Percentiles rank a stretch among this genome's conserved stretches.
These are phyloP conservation scores for Leucocoprinus sp. DNA, from an alignment of 768 basidiomycete species.

Conservation along the genomic window DNA sequence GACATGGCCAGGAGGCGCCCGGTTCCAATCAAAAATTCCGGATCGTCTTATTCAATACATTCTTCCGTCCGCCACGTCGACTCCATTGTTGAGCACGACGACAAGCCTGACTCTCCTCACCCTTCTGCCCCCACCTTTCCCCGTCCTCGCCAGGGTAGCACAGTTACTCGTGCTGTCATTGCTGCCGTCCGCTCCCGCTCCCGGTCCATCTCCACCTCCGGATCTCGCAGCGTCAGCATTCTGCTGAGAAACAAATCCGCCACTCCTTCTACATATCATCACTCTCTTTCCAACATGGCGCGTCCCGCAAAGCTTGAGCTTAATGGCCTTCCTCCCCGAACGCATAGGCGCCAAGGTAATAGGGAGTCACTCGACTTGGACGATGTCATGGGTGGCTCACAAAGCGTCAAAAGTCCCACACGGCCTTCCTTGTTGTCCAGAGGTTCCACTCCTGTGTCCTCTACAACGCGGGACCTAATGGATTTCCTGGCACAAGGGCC, in stretches of 20 bases:
- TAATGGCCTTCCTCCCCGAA: conserved; percentile 37
- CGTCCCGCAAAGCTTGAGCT: conserved; percentile 16
- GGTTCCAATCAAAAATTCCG: conserved; percentile 28
- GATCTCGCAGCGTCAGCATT: conserved; percentile 15
- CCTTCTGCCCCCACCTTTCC: conserved; percentile 14
- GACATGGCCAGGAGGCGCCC: conserved; percentile 36
- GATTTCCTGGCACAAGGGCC: conserved; percentile 50
- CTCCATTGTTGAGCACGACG: conserved; percentile 63
- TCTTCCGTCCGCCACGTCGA: conserved; percentile 49
- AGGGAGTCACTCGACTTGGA: conserved; percentile 70
- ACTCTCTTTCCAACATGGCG: conserved; percentile 20
- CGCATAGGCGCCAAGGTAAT: conserved; percentile 44
- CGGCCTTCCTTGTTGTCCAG: conserved; percentile 17
- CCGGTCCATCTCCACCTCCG: conserved; percentile 35
- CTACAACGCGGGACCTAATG: conserved; percentile 46
- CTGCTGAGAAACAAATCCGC: conserved; percentile 18
- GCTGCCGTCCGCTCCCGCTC: conserved; percentile 26
- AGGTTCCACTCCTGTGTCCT: conserved; percentile 26
- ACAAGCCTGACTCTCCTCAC: conserved; percentile 30
- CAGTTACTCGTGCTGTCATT: conserved; percentile 1
- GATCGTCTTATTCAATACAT: conserved; percentile 25
- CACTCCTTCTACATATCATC: conserved; percentile 22
- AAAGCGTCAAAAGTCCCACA: conserved; percentile 32
- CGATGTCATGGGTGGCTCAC: conserved; percentile 64
- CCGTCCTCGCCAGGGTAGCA: conserved; percentile 39